Conservation (phyloP, 2,329 filamentous ascomycete species). For the Penicillium sp. region DNA sequence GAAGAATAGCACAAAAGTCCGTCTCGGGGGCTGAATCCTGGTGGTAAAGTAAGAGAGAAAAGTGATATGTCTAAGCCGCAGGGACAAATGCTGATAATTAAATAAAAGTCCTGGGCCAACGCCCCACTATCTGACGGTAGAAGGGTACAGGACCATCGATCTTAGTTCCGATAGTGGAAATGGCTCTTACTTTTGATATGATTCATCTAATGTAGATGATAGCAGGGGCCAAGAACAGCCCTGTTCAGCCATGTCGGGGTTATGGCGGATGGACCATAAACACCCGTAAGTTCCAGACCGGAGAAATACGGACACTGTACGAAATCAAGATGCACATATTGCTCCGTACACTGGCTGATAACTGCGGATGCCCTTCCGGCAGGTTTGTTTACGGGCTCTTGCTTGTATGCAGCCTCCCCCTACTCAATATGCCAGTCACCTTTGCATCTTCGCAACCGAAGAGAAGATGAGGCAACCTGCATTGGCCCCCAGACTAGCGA, state of each 20-base stretch:
- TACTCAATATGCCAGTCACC: too few species aligned
- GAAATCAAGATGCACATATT: neutral
- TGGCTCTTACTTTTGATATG: conserved; percentile 24
- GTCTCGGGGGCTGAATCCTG: neutral
- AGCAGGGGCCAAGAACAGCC: conserved; percentile 20
- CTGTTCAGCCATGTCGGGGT: conserved; percentile 13
- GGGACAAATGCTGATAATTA: conserved; percentile 24
- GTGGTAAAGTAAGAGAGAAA: conserved; percentile 5
- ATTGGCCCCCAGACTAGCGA: conserved; percentile 2
- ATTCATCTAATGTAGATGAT: conserved; percentile 23
- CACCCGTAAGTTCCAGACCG: conserved; percentile 14
- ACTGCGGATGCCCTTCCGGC: neutral
- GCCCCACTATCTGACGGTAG: conserved; percentile 28
- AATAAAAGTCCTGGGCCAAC: conserved; percentile 19
- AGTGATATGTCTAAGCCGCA: conserved; percentile 27
- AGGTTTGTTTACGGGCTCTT: too few species aligned
- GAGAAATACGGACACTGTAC: conserved; percentile 20
- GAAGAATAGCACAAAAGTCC: neutral
- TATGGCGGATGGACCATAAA: conserved; percentile 3
- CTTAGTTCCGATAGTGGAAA: conserved; percentile 26
- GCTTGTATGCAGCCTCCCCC: too few species aligned
- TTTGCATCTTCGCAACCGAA: too few species aligned
- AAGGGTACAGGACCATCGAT: conserved; percentile 18
- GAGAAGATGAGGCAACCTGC: neutral
- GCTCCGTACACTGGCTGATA: too few species aligned